Evolutionary conservation across 345 rosid species (phyloP).

Genomic region (Noccaea caerulescens): DNA sequence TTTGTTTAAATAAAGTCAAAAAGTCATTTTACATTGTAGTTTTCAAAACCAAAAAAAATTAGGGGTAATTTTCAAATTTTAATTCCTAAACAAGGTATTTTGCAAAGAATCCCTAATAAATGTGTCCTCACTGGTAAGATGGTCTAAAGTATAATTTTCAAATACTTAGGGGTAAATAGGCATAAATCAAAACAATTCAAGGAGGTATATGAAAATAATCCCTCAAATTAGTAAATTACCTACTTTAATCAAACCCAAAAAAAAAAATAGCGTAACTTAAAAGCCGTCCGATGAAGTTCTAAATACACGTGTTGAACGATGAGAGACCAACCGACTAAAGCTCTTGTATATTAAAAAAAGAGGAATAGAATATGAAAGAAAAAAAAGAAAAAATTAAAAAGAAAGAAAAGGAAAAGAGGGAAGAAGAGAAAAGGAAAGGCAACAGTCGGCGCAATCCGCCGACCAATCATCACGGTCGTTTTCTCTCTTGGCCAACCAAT

Average conservation of each 20-base stretch:
- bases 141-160: neutral
- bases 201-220: neutral
- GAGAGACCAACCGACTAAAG: slow-evolving; percentile 3
- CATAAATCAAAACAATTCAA: neutral
- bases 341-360: neutral
- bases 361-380: neutral
- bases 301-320: slow-evolving; percentile 11
- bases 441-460: slow-evolving; percentile 45
- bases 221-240: slow-evolving; percentile 4
- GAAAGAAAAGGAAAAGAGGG: neutral
- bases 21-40: too few relatives aligned
- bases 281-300: slow-evolving; percentile 24
- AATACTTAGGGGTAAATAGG: neutral
- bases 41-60: too few relatives aligned
- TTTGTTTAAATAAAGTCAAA: too few relatives aligned
- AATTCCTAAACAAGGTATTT: too few relatives aligned
- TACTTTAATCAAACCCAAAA: neutral
- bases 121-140: neutral
- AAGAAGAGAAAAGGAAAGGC: neutral
- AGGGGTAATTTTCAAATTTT: too few relatives aligned
- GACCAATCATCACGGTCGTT: slow-evolving; percentile 42
- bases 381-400: neutral
- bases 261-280: neutral
- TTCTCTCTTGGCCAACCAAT: slow-evolving; percentile 26
- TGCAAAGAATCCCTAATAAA: too few relatives aligned